Percentiles rank a stretch among this genome's conserved stretches.
These are phyloP conservation scores for Postia placenta DNA, from an alignment of 768 basidiomycete species.

Conservation along the genomic window DNA sequence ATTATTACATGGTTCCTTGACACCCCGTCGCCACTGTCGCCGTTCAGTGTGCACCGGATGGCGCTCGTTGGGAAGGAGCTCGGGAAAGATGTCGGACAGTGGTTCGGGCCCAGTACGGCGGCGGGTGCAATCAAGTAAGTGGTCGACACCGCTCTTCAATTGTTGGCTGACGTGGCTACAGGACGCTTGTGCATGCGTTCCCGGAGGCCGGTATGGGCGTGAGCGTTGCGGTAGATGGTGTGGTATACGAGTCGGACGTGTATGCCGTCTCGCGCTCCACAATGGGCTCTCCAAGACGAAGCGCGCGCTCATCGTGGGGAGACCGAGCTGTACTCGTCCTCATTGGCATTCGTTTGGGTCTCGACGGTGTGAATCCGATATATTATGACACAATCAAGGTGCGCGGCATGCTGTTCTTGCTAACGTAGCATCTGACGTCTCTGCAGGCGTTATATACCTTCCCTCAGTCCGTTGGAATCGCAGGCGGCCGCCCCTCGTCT, in stretches of 20 bases:
- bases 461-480: conserved; percentile 94
- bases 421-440: neutral
- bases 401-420: conserved; percentile 9
- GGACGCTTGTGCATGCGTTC: conserved; percentile 72
- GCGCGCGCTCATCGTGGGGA: conserved; percentile 52
- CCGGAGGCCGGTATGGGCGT: conserved; percentile 79
- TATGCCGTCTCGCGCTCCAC: conserved; percentile 58
- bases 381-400: conserved; percentile 87
- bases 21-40: conserved; percentile 73
- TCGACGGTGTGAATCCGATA: conserved; percentile 92
- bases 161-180: conserved; percentile 21
- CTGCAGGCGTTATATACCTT: conserved; percentile 81
- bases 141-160: neutral
- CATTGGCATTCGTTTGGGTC: conserved; percentile 78
- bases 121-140: conserved; percentile 88
- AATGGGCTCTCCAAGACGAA: conserved; percentile 22
- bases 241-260: conserved; percentile 82
- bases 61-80: conserved; percentile 91
- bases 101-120: conserved; percentile 98
- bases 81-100: conserved; percentile 92
- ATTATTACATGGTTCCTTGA: conserved; percentile 96
- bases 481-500: conserved; percentile 92
- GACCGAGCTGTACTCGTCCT: conserved; percentile 80
- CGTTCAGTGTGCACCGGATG: conserved; percentile 96
- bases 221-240: conserved; percentile 72